phyloP scores from a whole-genome alignment of 2,329 filamentous ascomycete genomes.

The Talaromyces sp. region DNA sequence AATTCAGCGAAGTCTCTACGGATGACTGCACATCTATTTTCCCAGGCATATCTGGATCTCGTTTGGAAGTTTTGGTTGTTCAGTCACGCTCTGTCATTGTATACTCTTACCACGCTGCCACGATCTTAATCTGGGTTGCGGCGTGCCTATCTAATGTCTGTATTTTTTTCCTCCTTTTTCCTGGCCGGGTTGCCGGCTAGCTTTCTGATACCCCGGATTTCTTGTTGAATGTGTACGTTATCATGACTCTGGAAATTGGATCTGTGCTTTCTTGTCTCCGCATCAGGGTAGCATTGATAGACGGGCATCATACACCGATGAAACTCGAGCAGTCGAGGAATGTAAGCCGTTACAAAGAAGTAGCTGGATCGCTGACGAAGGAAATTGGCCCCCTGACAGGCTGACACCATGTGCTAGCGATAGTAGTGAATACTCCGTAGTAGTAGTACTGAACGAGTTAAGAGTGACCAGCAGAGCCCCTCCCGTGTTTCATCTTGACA shows the following conservation, averaged over 20 bases:
- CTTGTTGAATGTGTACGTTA: slow-evolving; percentile 10
- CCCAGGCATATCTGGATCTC: neutral
- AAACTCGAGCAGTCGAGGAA: neutral
- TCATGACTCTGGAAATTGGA: neutral
- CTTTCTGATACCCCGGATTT: slow-evolving; percentile 19
- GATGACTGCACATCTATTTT: neutral
- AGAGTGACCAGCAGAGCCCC: neutral
- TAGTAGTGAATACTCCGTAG: too few species aligned
- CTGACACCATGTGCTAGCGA: too few species aligned
- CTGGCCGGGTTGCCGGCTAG: slow-evolving; percentile 15
- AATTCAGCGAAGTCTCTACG: neutral
- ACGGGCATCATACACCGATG: neutral
- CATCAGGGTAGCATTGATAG: slow-evolving; percentile 1
- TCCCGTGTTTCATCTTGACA: slow-evolving; percentile 7
- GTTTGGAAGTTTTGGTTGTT: neutral
- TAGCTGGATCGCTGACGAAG: neutral
- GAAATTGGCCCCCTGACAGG: neutral
- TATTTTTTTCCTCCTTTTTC: neutral
- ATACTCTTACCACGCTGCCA: neutral
- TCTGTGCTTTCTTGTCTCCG: neutral
- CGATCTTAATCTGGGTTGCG: neutral
- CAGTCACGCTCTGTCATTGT: neutral
- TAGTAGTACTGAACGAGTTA: too few species aligned
- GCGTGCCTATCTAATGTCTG: neutral
- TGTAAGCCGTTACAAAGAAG: neutral